These are phyloP conservation scores for Nakazawaea laoshanensis DNA, from an alignment of 805 yeast species.

Conservation along the genomic window DNA sequence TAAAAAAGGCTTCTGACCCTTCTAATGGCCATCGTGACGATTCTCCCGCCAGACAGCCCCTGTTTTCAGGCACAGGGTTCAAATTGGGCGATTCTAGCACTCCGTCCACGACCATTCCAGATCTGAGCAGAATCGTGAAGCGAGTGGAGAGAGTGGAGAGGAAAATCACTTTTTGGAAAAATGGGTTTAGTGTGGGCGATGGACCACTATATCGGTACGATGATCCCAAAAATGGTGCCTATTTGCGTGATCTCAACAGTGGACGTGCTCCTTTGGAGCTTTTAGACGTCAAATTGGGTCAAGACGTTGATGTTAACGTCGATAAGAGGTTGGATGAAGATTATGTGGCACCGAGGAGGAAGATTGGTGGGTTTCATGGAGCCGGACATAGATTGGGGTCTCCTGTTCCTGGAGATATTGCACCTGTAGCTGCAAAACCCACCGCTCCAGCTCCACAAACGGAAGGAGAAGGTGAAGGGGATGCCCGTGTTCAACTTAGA, in stretches of 20 bases:
- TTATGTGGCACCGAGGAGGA: slow-evolving; percentile 52
- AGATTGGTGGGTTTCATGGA: slow-evolving; percentile 55
- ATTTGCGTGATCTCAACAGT: slow-evolving; percentile 69
- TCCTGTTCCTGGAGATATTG: slow-evolving; percentile 69
- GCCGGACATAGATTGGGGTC: slow-evolving; percentile 82
- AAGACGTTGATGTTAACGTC: slow-evolving; percentile 77
- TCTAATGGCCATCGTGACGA: slow-evolving; percentile 22
- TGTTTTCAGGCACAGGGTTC: slow-evolving; percentile 44
- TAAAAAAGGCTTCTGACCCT: slow-evolving; percentile 60
- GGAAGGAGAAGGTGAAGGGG: slow-evolving; percentile 37
- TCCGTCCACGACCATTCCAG: slow-evolving; percentile 21
- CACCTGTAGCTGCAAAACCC: slow-evolving; percentile 11
- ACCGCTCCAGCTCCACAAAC: slow-evolving; percentile 17
- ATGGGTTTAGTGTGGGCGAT: slow-evolving; percentile 93
- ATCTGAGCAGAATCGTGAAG: slow-evolving; percentile 19
- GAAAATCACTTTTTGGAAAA: slow-evolving; percentile 90
- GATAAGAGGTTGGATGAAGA: slow-evolving; percentile 65
- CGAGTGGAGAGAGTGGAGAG: slow-evolving; percentile 51
- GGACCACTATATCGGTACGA: slow-evolving; percentile 83
- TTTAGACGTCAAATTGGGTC: slow-evolving; percentile 72
- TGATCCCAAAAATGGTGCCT: slow-evolving; percentile 80
- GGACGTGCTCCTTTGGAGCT: slow-evolving; percentile 89
- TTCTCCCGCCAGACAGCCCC: slow-evolving; percentile 14
- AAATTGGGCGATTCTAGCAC: slow-evolving; percentile 36
- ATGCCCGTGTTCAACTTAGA: slow-evolving; percentile 72